These are phyloP conservation scores for Musa troglodytarum DNA, from an alignment of 176 grass and related monocot species.

Conservation along the genomic window DNA sequence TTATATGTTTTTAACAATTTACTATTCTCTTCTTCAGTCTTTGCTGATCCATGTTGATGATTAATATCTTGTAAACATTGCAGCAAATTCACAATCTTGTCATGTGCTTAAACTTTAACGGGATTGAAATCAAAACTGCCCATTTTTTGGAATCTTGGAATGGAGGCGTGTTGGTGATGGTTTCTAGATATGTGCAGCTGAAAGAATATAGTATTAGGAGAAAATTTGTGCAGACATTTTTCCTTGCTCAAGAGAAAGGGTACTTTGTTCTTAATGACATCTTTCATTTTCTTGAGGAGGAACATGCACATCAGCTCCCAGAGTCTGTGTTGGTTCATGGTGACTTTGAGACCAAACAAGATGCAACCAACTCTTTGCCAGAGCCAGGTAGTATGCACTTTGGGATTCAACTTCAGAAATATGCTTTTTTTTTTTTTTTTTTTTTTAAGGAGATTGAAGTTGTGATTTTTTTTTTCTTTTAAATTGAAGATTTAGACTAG, in stretches of 20 bases:
- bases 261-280: constrained; percentile 97
- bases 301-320: constrained; percentile 48
- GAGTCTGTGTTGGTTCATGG: constrained; percentile 25
- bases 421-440: background rate
- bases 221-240: constrained; percentile 87
- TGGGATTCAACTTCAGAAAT: background rate
- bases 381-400: constrained; percentile 33
- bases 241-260: constrained; percentile 95
- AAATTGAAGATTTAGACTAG: background rate
- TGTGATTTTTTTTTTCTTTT: background rate
- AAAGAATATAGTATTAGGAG: constrained; percentile 59
- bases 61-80: background rate
- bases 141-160: constrained; percentile 80
- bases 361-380: constrained; percentile 19
- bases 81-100: constrained; percentile 91
- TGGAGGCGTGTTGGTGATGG: constrained; percentile 73
- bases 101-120: constrained; percentile 69
- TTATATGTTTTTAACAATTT: background rate
- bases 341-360: constrained; percentile 48
- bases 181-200: constrained; percentile 73
- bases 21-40: background rate
- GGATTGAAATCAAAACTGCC: constrained; percentile 88
- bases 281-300: constrained; percentile 85
- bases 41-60: background rate
- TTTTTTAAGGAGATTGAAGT: background rate